Conservation (phyloP, 2,329 filamentous ascomycete species). For the Zymoseptoria pseudotritici region DNA sequence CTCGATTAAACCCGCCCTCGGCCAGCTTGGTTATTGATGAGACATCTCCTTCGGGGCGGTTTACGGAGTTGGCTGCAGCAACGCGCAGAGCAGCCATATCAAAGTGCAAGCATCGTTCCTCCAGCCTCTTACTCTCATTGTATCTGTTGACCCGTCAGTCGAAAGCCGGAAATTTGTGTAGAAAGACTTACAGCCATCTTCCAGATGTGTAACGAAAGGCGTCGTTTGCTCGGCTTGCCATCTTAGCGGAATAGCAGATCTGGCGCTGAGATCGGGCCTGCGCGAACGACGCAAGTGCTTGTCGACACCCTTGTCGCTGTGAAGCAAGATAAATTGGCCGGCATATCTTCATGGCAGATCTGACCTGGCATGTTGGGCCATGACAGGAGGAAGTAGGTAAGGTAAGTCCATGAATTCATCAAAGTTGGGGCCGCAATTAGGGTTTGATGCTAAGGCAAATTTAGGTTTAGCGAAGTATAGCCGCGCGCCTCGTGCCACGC, state of each 20-base stretch:
- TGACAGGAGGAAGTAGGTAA: too few species aligned
- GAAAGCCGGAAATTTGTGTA: background rate
- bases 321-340: background rate
- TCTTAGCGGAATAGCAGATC: background rate
- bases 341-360: background rate
- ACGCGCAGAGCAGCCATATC: constrained; percentile 9
- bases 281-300: background rate
- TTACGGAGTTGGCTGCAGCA: constrained; percentile 6
- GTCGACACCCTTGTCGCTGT: background rate
- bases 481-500: too few species aligned
- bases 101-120: constrained; percentile 11
- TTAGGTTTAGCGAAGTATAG: too few species aligned
- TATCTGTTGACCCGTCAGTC: constrained; percentile 7
- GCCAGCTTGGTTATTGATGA: constrained; percentile 14
- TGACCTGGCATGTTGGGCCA: background rate
- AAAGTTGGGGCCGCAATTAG: too few species aligned
- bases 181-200: constrained; percentile 13
- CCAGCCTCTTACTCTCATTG: constrained; percentile 14
- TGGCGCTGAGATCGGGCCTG: background rate
- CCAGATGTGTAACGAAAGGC: constrained; percentile 15
- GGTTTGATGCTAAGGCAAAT: too few species aligned
- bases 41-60: constrained; percentile 3
- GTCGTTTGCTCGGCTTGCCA: background rate
- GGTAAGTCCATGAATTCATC: too few species aligned
- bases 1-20: constrained; percentile 22